Conservation (phyloP, 371 early-diverging fungal species). For the Capillidium heterosporum region DNA sequence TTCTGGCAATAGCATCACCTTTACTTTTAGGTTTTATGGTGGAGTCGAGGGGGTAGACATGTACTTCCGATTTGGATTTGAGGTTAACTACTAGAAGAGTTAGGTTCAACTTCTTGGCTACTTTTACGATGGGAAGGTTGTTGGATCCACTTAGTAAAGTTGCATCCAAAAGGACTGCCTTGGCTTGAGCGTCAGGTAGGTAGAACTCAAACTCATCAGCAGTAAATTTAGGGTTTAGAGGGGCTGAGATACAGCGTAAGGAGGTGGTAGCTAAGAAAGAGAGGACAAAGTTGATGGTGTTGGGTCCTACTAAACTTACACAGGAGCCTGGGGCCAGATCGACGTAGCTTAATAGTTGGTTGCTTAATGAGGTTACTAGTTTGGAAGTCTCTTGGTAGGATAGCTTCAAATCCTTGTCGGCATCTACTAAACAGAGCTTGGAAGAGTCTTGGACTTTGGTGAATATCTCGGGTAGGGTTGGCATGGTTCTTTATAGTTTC, state of each 20-base stretch:
- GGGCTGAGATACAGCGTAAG: conserved; percentile 45
- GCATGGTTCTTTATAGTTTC: too few species aligned
- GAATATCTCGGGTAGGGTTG: too few species aligned
- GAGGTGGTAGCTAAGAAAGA: conserved; percentile 47
- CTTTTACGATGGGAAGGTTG: conserved; percentile 8
- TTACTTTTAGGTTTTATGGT: conserved; percentile 6
- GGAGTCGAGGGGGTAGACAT: background rate
- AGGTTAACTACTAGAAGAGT: conserved; percentile 17
- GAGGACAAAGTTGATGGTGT: conserved; percentile 44
- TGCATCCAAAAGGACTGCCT: conserved; percentile 38
- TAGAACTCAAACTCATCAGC: conserved; percentile 61
- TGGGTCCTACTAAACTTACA: conserved; percentile 37
- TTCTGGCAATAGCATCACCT: background rate
- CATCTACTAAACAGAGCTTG: too few species aligned
- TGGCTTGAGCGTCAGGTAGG: conserved; percentile 44
- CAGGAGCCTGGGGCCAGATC: background rate
- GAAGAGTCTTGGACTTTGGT: too few species aligned
- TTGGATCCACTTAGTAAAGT: background rate
- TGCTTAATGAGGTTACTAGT: background rate
- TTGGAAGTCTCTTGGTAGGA: too few species aligned
- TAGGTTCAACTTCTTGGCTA: conserved; percentile 33
- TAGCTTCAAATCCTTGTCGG: too few species aligned
- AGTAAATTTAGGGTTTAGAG: conserved; percentile 57
- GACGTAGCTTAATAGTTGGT: background rate
- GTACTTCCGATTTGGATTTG: conserved; percentile 10